Conservation (phyloP, 768 basidiomycete species). For the Amyloporia xantha region DNA sequence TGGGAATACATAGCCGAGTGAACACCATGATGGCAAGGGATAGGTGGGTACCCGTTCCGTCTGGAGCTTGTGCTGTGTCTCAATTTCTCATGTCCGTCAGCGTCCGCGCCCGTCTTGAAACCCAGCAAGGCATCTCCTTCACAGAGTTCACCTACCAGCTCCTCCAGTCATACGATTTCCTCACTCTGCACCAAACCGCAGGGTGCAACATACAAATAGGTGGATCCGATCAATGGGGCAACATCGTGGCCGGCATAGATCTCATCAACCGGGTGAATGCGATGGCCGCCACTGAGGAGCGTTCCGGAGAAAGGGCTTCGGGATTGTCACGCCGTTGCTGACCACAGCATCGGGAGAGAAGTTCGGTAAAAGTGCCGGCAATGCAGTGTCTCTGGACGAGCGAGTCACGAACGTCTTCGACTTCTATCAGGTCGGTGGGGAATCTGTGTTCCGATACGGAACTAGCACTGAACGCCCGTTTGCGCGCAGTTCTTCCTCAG, state of each 20-base stretch:
- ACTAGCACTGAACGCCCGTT: background rate
- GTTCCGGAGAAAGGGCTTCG: conserved; percentile 55
- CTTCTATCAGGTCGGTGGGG: conserved; percentile 82
- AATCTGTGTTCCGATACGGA: background rate
- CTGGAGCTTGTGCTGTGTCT: too few relatives aligned
- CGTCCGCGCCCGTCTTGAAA: conserved; percentile 72
- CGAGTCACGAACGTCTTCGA: conserved; percentile 79
- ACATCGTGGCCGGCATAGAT: conserved; percentile 90
- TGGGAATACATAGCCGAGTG: conserved; percentile 75
- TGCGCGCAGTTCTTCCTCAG: conserved; percentile 77
- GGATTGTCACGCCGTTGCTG: conserved; percentile 89
- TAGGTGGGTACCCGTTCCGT: conserved; percentile 44
- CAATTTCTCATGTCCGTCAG: conserved; percentile 33
- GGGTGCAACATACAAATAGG: conserved; percentile 86
- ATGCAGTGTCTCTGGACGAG: conserved; percentile 87
- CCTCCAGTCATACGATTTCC: conserved; percentile 94
- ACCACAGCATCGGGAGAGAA: conserved; percentile 88
- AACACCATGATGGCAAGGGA: conserved; percentile 89
- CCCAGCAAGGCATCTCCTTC: conserved; percentile 90
- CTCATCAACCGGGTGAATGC: conserved; percentile 61
- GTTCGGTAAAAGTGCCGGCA: conserved; percentile 96
- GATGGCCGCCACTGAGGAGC: conserved; percentile 1
- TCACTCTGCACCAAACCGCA: conserved; percentile 56
- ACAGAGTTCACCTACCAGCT: conserved; percentile 98
- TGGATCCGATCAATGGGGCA: conserved; percentile 98